Base-by-base conservation (phyloP, 169 alveolate species). In the Plasmodium falciparum region DNA sequence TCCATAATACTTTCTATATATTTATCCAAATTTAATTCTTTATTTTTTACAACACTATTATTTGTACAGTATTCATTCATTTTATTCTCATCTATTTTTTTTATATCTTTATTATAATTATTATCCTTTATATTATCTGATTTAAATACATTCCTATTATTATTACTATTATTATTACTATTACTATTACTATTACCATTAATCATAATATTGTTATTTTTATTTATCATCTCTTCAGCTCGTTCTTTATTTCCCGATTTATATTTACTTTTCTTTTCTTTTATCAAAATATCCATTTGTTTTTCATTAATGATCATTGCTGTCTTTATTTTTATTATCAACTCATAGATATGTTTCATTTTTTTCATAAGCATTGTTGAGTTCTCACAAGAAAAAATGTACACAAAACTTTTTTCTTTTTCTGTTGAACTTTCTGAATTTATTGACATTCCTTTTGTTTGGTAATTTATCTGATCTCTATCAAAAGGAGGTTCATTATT, bases 251-350 rank as follows among this genome's bases (percentile, higher is more conserved):
- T 29, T 47, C 1, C 54, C n/a, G 11, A 12, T 11, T 70, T 5
- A 9, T 20, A 65, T 49, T 73, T 49, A 17, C 20, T 65, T 52
- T 83, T 83, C 62, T 70, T 83, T 11, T 83, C 91, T 39, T 43
- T 83, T 56, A 83, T 69, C 17, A 83, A 49, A 24, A 83, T 67
- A n/a, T 83, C 91, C 91, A 83, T 83, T 61, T 83, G 91, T 49
- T 83, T 83, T 4, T 83, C 91, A 17, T 83, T 80, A 22, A 83
- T 61, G 22, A 67, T 61, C 73, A 83, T 83, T 5, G 85, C 91
- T 0, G 56, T 39, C 13, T 83, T 83, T 69, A 83, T 83, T 26
- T 56, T 83, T 26, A 63, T 50, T 2, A 69, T 43, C 17, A 69
- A 54, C 4, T 22, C 83, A 22, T 83, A 83, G 13, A 83, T 72